Base-by-base conservation (phyloP, 139 green algal species). In the Choricystis sp. region DNA sequence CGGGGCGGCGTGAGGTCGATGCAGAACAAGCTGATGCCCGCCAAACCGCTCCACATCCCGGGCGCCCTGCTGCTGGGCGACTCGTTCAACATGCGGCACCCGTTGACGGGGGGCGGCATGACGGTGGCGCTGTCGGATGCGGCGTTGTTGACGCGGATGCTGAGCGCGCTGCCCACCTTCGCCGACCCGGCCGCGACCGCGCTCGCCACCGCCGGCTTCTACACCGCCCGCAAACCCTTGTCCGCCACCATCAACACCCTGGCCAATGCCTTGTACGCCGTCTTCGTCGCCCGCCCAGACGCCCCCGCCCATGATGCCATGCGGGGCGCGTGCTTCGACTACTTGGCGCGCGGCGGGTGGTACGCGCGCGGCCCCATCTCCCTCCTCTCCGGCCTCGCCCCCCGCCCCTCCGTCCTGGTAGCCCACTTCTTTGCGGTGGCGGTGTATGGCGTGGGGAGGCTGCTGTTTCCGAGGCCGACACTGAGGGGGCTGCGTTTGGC, bases 21-120 rank as follows among this genome's bases (percentile, higher is more conserved):
- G 79, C 84, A 91, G 74, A 98, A 98, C 79, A 95, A 89, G 75
- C 84, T 83, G 65, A 79, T 94, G 79, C 76, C 73, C n/a, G 70
- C 76, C 5, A 62, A 73, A n/a, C 87, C 87, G 9, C 64, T 92
- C 63, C 87, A 92, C 67, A 75, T 78, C 24, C 74, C 83, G 3
- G 85, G 89, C 24, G 92, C 89, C 0, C 75, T 98, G 63, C 77
- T 98, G 60, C 80, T 98, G 69, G 92, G 92, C 2, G 92, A 98
- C 68, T 89, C 92, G 0, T 98, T 97, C 80, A 98, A 98, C 84
- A 98, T 98, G 92, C 78, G 91, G 3, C 92, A 96, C 72, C 91
- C 91, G n/a, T 74, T 97, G 29, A 94, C 87, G 0, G 87, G 85
- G 30, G 80, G 77, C 56, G 79, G 88, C 66, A 92, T 96, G 83